Conservation (phyloP, 768 basidiomycete species). For the Mrakia gelida region DNA sequence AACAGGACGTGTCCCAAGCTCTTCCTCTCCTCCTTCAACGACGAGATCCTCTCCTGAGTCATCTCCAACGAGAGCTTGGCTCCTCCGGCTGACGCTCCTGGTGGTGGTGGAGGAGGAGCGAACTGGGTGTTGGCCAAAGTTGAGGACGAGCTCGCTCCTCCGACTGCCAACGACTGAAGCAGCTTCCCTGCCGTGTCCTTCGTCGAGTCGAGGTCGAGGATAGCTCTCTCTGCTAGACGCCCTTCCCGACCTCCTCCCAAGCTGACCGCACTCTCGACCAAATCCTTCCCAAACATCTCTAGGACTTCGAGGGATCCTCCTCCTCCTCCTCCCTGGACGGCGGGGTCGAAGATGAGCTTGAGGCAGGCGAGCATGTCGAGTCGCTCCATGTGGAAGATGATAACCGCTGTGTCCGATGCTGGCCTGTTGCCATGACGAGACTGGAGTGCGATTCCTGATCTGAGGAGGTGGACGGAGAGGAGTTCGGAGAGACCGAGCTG, state of each 20-base stretch:
- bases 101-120: constrained; percentile 35
- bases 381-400: constrained; percentile 65
- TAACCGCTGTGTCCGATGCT: constrained; percentile 50
- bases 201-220: constrained; percentile 62
- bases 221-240: constrained; percentile 54
- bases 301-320: constrained; percentile 26
- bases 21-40: constrained; percentile 68
- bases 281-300: constrained; percentile 47
- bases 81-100: constrained; percentile 10
- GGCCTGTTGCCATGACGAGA: constrained; percentile 54
- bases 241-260: constrained; percentile 39
- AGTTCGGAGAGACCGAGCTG: constrained; percentile 79
- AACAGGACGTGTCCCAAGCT: constrained; percentile 61
- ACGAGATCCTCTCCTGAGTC: constrained; percentile 63
- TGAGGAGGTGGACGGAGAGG: constrained; percentile 54
- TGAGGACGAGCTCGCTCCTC: constrained; percentile 44
- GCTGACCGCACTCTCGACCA: constrained; percentile 22
- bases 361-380: constrained; percentile 68
- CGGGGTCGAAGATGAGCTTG: constrained; percentile 62
- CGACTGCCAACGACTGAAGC: constrained; percentile 53
- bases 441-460: constrained; percentile 22
- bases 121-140: constrained; percentile 31
- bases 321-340: constrained; percentile 39
- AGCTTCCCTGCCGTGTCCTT: constrained; percentile 54
- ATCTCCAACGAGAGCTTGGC: constrained; percentile 62